phyloP scores from a whole-genome alignment of 495 filamentous ascomycete species.

The Penicillium canescens region DNA sequence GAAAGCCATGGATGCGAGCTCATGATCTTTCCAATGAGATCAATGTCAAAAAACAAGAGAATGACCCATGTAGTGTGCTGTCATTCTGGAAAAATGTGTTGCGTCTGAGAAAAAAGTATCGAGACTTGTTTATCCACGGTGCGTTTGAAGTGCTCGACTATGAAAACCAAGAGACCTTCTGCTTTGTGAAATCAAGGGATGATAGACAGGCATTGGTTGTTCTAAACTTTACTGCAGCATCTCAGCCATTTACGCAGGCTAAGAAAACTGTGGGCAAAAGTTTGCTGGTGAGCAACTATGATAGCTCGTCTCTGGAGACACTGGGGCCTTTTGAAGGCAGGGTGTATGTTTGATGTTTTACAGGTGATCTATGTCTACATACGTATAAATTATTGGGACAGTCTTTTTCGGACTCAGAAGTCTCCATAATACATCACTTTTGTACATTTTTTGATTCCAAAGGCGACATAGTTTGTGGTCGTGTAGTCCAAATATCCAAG shows the following conservation, averaged over 20 bases:
- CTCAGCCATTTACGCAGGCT: conserved; percentile 13
- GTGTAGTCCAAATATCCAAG: too few species aligned
- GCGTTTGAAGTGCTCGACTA: conserved; percentile 44
- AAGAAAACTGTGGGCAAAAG: conserved; percentile 2
- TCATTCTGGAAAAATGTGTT: conserved; percentile 48
- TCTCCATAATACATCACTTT: too few species aligned
- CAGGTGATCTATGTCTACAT: too few species aligned
- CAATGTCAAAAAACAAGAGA: conserved; percentile 45
- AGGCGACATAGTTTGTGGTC: background rate
- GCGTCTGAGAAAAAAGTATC: conserved; percentile 45
- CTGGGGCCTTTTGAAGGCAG: conserved; percentile 24
- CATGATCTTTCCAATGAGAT: conserved; percentile 43
- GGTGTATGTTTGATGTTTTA: conserved; percentile 11
- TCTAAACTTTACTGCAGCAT: conserved; percentile 22
- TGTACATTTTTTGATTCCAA: background rate
- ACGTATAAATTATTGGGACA: too few species aligned
- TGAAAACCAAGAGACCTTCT: conserved; percentile 35
- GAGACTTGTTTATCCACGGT: conserved; percentile 55
- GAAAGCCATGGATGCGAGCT: conserved; percentile 54
- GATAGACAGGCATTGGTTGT: conserved; percentile 15
- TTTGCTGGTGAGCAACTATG: conserved; percentile 20
- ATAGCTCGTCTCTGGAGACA: background rate
- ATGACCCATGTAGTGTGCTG: conserved; percentile 37
- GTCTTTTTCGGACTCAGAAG: too few species aligned
- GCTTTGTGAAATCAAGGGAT: conserved; percentile 18